phyloP scores from a whole-genome alignment of 805 yeast genomes.

The Ogataea paradorogensis region DNA sequence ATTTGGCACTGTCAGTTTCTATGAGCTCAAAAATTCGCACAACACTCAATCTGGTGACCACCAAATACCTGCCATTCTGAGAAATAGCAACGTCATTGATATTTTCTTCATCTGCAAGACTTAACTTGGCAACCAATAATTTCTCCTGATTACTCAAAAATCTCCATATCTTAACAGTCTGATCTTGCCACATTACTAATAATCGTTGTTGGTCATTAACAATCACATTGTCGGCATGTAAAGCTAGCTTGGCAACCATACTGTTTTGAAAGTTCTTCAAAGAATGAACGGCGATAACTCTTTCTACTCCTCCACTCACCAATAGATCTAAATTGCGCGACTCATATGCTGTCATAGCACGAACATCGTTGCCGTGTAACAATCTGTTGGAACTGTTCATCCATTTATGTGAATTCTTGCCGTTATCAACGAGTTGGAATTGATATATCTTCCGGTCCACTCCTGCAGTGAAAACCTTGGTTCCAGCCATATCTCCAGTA shows the following conservation, averaged over 20 bases:
- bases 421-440: conserved; percentile 49
- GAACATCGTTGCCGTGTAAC: conserved; percentile 82
- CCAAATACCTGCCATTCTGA: conserved; percentile 59
- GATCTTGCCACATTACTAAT: conserved; percentile 78
- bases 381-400: conserved; percentile 70
- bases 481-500: conserved; percentile 56
- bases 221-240: conserved; percentile 33
- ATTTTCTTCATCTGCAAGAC: conserved; percentile 74
- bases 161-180: conserved; percentile 77
- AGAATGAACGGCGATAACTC: conserved; percentile 64
- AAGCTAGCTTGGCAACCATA: conserved; percentile 65
- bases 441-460: conserved; percentile 88
- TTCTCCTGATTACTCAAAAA: conserved; percentile 40
- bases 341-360: conserved; percentile 70
- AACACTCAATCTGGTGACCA: conserved; percentile 66
- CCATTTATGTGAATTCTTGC: conserved; percentile 56
- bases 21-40: conserved; percentile 66
- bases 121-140: conserved; percentile 62
- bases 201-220: conserved; percentile 47
- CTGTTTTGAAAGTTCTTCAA: conserved; percentile 67
- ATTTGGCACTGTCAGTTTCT: conserved; percentile 35
- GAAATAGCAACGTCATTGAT: conserved; percentile 67
- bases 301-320: conserved; percentile 82
- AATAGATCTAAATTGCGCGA: conserved; percentile 64
- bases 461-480: conserved; percentile 79